Evolutionary conservation across 129 eudicot genomes (phyloP).

Genomic region (Artemisia argyi): DNA sequence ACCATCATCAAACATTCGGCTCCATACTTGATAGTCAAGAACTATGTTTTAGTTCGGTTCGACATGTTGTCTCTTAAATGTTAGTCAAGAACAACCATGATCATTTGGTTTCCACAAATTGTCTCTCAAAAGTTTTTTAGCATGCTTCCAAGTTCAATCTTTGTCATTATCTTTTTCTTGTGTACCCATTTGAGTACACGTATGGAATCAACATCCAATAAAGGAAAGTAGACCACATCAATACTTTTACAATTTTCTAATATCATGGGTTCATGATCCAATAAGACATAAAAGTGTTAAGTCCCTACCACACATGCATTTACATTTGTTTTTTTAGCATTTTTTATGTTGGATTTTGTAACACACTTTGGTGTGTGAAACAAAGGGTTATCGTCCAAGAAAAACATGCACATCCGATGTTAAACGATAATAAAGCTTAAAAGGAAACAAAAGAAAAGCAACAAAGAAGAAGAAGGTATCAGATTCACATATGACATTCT

Average conservation of each 20-base stretch:
- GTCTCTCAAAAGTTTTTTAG: not conserved
- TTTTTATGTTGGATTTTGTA: slow-evolving; percentile 12
- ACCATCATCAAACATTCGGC: no score
- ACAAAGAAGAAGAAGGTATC: slow-evolving; percentile 24
- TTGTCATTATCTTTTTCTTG: slow-evolving; percentile 24
- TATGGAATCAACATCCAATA: slow-evolving; percentile 34
- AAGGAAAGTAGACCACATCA: slow-evolving; percentile 4
- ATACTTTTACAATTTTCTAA: slow-evolving; percentile 21
- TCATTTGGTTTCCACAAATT: not conserved
- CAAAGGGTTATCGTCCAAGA: slow-evolving; percentile 19
- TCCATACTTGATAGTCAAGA: not conserved
- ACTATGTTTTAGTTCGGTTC: no score
- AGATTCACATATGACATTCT: slow-evolving; percentile 29
- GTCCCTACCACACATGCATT: slow-evolving; percentile 43
- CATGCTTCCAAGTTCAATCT: not conserved
- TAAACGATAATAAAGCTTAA: slow-evolving; percentile 17
- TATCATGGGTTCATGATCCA: slow-evolving; percentile 37
- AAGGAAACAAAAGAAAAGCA: slow-evolving; percentile 26
- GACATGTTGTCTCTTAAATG: no score
- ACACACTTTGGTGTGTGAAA: slow-evolving; percentile 33
- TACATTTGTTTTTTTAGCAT: slow-evolving; percentile 32
- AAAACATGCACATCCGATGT: slow-evolving; percentile 21
- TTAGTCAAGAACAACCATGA: slow-evolving; percentile 1
- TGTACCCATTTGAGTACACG: slow-evolving; percentile 40
- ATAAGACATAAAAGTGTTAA: slow-evolving; percentile 21